phyloP scores from a whole-genome alignment of 345 rosid species.

The Garcia nutans region DNA sequence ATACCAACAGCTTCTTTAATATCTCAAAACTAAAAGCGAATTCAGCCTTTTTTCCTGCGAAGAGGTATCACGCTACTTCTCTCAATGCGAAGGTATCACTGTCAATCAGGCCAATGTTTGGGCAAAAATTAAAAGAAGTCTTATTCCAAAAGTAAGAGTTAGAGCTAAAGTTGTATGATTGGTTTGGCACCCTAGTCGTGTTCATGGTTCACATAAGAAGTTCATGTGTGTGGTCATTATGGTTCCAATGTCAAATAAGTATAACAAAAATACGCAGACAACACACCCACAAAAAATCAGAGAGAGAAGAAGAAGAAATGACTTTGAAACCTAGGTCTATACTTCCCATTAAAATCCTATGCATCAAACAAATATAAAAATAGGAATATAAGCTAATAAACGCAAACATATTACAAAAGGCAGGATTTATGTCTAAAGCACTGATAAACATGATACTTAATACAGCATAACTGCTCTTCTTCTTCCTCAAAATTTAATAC shows the following conservation, averaged over 20 bases:
- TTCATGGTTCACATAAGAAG: neutral
- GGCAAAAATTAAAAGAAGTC: neutral
- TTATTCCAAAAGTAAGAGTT: neutral
- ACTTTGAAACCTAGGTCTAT: neutral
- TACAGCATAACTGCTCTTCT: neutral
- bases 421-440: neutral
- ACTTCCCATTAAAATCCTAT: neutral
- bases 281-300: too few species aligned
- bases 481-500: neutral
- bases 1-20: neutral
- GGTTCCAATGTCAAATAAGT: neutral
- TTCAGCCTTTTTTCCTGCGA: neutral
- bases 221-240: neutral
- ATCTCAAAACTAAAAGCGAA: neutral
- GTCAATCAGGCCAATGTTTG: neutral
- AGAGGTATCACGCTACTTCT: neutral
- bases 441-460: neutral
- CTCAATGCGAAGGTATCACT: neutral
- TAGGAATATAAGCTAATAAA: too few species aligned
- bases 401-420: neutral
- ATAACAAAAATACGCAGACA: too few species aligned
- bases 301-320: too few species aligned
- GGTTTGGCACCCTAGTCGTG: neutral
- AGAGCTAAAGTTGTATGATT: neutral
- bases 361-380: neutral